These are phyloP conservation scores for Arabidopsis hybrid DNA, from an alignment of 441 rosid genomes.

Conservation along the genomic window DNA sequence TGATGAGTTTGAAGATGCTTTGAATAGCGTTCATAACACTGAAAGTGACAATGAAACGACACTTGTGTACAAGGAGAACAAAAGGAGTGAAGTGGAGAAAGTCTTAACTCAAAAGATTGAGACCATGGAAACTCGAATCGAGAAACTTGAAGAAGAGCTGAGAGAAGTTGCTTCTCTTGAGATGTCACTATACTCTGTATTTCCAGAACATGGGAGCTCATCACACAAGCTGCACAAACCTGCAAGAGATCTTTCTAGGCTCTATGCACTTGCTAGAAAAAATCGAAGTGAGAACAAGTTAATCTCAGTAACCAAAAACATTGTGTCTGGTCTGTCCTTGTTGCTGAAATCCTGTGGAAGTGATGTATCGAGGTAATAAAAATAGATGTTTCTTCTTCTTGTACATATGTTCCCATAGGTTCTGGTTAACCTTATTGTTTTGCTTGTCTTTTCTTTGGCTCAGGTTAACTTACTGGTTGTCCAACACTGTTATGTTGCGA, in stretches of 20 bases:
- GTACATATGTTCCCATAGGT: constrained; percentile 27
- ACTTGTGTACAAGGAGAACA: constrained; percentile 59
- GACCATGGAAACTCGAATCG: constrained; percentile 71
- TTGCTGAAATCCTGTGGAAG: constrained; percentile 77
- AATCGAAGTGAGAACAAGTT: constrained; percentile 66
- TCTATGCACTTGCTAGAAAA: constrained; percentile 81
- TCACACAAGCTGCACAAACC: constrained; percentile 81
- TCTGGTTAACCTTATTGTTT: constrained; percentile 28
- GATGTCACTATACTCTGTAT: constrained; percentile 82
- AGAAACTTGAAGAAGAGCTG: constrained; percentile 82
- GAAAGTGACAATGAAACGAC: constrained; percentile 64
- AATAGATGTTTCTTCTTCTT: constrained; percentile 13
- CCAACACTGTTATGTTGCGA: constrained; percentile 79
- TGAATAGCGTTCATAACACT: constrained; percentile 52
- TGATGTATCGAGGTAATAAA: constrained; percentile 76
- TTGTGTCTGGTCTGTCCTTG: constrained; percentile 75
- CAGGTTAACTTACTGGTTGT: constrained; percentile 96
- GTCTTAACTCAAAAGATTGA: constrained; percentile 57
- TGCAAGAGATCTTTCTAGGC: constrained; percentile 82
- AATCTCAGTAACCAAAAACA: constrained; percentile 73
- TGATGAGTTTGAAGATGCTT: constrained; percentile 65
- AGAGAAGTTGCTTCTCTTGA: constrained; percentile 93
- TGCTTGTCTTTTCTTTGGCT: constrained; percentile 26
- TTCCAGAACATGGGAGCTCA: constrained; percentile 86
- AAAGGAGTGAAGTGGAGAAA: constrained; percentile 53